phyloP scores from a whole-genome alignment of 352 stramenopile genomes.

The Phytophthora niederhauseri region DNA sequence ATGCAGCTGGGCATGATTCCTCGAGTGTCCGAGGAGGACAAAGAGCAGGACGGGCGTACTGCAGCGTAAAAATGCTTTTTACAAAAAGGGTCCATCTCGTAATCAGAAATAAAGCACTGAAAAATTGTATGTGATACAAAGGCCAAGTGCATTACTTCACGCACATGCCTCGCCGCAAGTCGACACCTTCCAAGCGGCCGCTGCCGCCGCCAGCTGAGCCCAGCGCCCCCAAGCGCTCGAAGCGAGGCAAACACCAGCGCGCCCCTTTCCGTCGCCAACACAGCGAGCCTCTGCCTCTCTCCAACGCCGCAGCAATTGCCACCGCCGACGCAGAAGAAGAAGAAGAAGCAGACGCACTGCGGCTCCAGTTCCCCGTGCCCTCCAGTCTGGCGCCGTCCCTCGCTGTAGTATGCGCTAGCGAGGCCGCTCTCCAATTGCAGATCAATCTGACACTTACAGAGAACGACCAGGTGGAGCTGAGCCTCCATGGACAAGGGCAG shows the following conservation, averaged over 20 bases:
- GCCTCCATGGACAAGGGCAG: constrained; percentile 1
- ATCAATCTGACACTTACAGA: constrained; percentile 20
- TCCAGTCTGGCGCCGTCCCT: constrained; percentile 10
- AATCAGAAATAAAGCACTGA: background rate
- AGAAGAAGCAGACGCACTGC: constrained; percentile 6
- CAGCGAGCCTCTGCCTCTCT: constrained; percentile 17
- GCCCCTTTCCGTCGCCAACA: constrained; percentile 2
- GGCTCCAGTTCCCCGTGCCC: constrained; percentile 19
- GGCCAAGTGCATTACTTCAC: no score
- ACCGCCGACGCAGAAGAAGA: background rate
- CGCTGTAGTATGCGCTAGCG: constrained; percentile 4
- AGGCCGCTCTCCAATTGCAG: constrained; percentile 10
- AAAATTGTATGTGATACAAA: background rate
- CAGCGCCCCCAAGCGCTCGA: constrained; percentile 19
- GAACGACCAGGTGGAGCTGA: constrained; percentile 19
- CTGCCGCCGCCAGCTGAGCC: background rate
- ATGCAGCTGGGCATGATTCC: background rate
- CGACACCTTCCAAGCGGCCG: constrained; percentile 25
- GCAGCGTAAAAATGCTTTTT: background rate
- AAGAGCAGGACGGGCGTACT: background rate
- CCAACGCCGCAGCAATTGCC: background rate
- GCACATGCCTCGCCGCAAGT: constrained; percentile 28
- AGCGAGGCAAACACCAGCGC: background rate
- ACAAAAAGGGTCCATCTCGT: constrained; percentile 2
- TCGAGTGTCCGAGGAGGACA: background rate